Evolutionary conservation across 2,329 filamentous ascomycete genomes (phyloP), one percentile per base, ranked within the genome.

Genomic region (Metarhizium rileyi): DNA sequence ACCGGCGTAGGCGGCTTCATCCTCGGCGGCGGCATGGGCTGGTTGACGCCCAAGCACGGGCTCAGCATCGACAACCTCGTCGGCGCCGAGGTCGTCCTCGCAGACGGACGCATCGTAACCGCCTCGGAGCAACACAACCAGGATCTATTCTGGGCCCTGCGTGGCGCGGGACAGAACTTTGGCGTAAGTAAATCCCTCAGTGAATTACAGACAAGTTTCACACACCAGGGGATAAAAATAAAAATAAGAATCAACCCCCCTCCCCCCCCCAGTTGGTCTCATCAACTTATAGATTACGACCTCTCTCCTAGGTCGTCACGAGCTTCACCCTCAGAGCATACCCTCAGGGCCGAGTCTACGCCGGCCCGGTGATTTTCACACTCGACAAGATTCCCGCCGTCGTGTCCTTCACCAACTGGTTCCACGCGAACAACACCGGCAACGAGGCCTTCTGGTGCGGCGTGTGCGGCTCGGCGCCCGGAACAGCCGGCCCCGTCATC

Each of bases 1-100:
- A 83, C 79, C 1, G 80, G 81, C 5, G 75, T 84, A 5, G 80
- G 77, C 2, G 81, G 77, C 0, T 64, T 83, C 14, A 72, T 74
- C 0, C 60, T 82, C 1, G 77, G 77, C 1, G 80, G 79, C 23
- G 80, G 80, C 1, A 80, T 78, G 56, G 78, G 81, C 1, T 73
- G 75, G 61, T 63, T 84, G 16, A 74, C 70, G 25, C 74, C 76
- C 1, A 64, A 67, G 28, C 66, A 78, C 47, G 82, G 82, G 0
- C 66, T 83, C 8, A 57, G 66, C 3, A 61, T 71, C 9, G 73
- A 76, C 52, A 63, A 65, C 18, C 58, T 76, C 3, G 18, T 71
- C 5, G 64, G 64, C 0, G 64, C 61, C 3, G 58, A 67, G 36
- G 60, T 74, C 4, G 67, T 75, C 1, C 62, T 70, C 2, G 66